These are phyloP conservation scores for Ochetophila trinervis DNA, from an alignment of 306 rosid genomes.

Conservation along the genomic window DNA sequence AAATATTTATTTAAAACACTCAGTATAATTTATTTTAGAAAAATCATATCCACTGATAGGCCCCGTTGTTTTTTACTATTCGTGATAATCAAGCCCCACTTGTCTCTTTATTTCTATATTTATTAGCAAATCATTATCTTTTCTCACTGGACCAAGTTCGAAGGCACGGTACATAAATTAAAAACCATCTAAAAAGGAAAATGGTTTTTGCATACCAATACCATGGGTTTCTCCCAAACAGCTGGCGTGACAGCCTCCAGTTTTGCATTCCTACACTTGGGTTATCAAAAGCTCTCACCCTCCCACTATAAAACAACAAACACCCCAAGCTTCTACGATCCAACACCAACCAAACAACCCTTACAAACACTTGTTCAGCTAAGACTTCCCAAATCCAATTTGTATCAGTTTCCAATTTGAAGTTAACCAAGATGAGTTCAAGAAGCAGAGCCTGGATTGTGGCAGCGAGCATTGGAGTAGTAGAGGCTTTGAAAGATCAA, in stretches of 20 bases:
- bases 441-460: conserved; percentile 27
- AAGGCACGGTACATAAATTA: not conserved
- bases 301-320: not conserved
- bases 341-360: not conserved
- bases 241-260: not conserved
- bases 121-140: too few relatives aligned
- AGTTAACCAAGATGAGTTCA: conserved; percentile 12
- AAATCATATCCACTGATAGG: too few relatives aligned
- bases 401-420: not conserved
- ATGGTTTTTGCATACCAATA: conserved; percentile 1
- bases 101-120: too few relatives aligned
- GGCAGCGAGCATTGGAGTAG: conserved; percentile 31
- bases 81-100: too few relatives aligned
- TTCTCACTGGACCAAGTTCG: not conserved
- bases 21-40: too few relatives aligned
- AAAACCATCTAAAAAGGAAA: not conserved
- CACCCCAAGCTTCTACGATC: not conserved
- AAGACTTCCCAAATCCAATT: not conserved
- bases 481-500: conserved; percentile 32
- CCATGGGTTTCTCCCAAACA: conserved; percentile 12
- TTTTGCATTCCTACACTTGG: not conserved
- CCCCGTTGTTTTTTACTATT: too few relatives aligned
- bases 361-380: not conserved
- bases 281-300: not conserved
- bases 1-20: too few relatives aligned